Evolutionary conservation across 164 flowering plant species (phyloP).

Genomic region (Saururus chinensis): DNA sequence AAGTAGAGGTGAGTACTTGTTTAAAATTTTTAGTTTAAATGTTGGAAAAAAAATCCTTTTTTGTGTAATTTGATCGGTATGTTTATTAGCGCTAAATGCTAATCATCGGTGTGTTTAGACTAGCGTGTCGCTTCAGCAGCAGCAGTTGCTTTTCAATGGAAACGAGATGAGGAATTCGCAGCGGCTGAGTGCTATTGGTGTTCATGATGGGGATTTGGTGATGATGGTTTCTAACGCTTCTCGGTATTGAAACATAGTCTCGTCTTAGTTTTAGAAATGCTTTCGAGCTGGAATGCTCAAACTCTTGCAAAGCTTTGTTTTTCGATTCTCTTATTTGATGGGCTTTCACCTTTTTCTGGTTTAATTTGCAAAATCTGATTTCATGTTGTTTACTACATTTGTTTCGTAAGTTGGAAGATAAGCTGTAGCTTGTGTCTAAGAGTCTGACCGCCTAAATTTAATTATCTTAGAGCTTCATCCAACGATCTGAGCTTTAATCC

Average conservation of each 20-base stretch:
- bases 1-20: conserved; percentile 89
- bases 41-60: no score
- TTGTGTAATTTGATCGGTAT: neutral
- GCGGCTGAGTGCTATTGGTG: conserved; percentile 57
- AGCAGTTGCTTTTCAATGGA: conserved; percentile 78
- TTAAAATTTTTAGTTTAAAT: no score
- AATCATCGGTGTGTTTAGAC: conserved; percentile 28
- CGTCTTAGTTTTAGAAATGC: neutral
- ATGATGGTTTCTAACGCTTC: conserved; percentile 53
- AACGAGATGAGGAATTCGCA: conserved; percentile 62
- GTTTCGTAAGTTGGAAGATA: neutral
- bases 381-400: neutral
- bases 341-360: neutral
- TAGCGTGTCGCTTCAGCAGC: conserved; percentile 63
- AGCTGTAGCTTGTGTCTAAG: neutral
- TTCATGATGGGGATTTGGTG: conserved; percentile 78
- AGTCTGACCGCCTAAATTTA: neutral
- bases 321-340: neutral
- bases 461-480: conserved; percentile 41
- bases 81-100: neutral
- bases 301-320: neutral
- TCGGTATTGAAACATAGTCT: conserved; percentile 18
- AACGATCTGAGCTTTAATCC: conserved; percentile 50
- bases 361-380: neutral
- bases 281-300: neutral